These are phyloP conservation scores for Xerocomus amazonicus DNA, from an alignment of 1,284 basidiomycete genomes.

Conservation along the genomic window DNA sequence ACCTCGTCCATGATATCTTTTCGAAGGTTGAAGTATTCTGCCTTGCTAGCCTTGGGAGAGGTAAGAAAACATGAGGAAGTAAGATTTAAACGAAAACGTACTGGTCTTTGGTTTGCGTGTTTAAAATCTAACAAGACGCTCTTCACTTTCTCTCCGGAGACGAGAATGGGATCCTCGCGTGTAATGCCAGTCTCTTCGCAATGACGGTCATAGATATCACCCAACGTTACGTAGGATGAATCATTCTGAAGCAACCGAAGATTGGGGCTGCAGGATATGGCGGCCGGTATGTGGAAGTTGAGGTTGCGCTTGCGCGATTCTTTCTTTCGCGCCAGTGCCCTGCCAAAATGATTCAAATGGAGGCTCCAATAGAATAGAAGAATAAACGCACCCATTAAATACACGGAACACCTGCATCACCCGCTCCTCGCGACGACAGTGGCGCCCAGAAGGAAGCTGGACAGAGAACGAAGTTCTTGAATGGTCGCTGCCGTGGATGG, in stretches of 20 bases:
- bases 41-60: constrained; percentile 49
- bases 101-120: constrained; percentile 47
- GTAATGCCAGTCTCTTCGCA: constrained; percentile 77
- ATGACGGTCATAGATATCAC: constrained; percentile 93
- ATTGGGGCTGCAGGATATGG: constrained; percentile 81
- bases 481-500: constrained; percentile 91
- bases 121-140: constrained; percentile 63
- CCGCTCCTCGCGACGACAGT: constrained; percentile 90
- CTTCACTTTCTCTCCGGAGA: constrained; percentile 80
- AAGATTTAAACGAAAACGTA: constrained; percentile 30
- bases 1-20: constrained; percentile 94
- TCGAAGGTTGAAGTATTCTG: constrained; percentile 74
- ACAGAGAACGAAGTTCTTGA: constrained; percentile 87
- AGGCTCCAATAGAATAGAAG: background rate
- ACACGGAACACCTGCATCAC: constrained; percentile 90
- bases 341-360: constrained; percentile 33
- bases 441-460: constrained; percentile 85
- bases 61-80: constrained; percentile 4
- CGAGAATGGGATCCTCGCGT: constrained; percentile 86
- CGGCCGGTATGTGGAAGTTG: constrained; percentile 86
- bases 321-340: constrained; percentile 83
- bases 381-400: constrained; percentile 74
- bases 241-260: constrained; percentile 91
- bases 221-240: constrained; percentile 85
- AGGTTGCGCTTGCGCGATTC: constrained; percentile 93